phyloP scores from a whole-genome alignment of 371 early-diverging fungal species.

The Lichtheimia ramosa region DNA sequence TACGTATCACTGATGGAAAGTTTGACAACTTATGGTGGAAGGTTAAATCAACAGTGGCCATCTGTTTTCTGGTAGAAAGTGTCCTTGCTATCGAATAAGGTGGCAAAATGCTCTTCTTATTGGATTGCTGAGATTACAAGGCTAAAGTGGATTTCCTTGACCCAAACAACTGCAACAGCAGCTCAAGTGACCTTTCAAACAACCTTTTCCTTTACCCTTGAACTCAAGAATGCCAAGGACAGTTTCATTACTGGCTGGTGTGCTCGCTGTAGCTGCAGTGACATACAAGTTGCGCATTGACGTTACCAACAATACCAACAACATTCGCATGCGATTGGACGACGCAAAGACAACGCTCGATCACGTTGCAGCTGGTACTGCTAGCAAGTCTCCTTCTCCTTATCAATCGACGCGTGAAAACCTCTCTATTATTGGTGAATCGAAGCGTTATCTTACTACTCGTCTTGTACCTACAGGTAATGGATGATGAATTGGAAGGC shows the following conservation, averaged over 20 bases:
- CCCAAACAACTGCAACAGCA: too few relatives aligned
- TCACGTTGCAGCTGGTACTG: conserved; percentile 20
- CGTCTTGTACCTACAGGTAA: conserved; percentile 23
- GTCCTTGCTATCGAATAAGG: too few relatives aligned
- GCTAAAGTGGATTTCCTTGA: too few relatives aligned
- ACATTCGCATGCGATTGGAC: conserved; percentile 18
- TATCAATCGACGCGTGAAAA: conserved; percentile 2
- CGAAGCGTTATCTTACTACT: conserved; percentile 15
- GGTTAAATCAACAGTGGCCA: too few relatives aligned
- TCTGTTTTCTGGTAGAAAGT: too few relatives aligned
- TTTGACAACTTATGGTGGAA: too few relatives aligned
- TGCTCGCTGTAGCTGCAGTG: conserved; percentile 28
- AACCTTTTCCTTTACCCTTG: too few relatives aligned
- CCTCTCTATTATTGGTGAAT: conserved; percentile 17
- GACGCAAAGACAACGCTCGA: conserved; percentile 22
- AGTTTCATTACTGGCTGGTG: conserved; percentile 34
- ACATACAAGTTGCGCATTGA: conserved; percentile 30
- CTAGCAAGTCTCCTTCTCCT: conserved; percentile 9
- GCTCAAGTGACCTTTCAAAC: too few relatives aligned
- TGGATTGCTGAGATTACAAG: too few relatives aligned
- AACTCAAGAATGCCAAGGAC: conserved; percentile 28
- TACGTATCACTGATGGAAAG: too few relatives aligned
- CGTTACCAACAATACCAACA: conserved; percentile 16
- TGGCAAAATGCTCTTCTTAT: too few relatives aligned
- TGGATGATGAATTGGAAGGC: too few relatives aligned